Conservation (phyloP, 305 asterid species). For the Fraxinus latifolia region DNA sequence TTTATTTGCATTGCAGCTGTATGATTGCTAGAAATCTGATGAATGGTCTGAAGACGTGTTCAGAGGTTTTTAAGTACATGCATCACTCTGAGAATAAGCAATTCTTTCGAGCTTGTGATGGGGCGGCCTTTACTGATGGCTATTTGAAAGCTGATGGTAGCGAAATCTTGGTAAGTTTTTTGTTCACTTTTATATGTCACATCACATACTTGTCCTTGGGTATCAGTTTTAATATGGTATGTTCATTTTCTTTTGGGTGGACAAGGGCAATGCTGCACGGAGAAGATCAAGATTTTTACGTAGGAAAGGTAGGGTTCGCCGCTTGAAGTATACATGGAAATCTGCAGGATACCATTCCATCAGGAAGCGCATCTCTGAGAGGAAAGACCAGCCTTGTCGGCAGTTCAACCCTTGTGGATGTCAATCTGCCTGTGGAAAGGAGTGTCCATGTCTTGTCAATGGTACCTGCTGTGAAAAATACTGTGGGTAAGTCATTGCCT, state of each 20-base stretch:
- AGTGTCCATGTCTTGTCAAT: constrained; percentile 77
- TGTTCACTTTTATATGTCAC: constrained; percentile 20
- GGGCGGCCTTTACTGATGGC: constrained; percentile 47
- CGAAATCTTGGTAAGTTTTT: constrained; percentile 54
- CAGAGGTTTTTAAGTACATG: constrained; percentile 78
- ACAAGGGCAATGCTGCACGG: constrained; percentile 70
- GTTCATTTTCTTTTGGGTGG: constrained; percentile 23
- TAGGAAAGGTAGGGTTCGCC: constrained; percentile 89
- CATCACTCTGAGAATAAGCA: constrained; percentile 59
- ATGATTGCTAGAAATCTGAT: constrained; percentile 85
- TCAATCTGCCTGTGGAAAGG: constrained; percentile 85
- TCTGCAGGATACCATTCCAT: constrained; percentile 83
- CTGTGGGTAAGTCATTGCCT: constrained; percentile 70
- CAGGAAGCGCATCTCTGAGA: constrained; percentile 82
- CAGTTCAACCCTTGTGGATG: constrained; percentile 96
- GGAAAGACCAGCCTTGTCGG: constrained; percentile 87
- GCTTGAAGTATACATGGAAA: constrained; percentile 86
- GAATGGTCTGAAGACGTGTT: constrained; percentile 85
- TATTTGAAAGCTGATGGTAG: constrained; percentile 60
- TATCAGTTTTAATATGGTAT: constrained; percentile 14
- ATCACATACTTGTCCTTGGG: constrained; percentile 17
- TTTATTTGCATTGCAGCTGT: constrained; percentile 65
- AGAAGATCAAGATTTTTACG: constrained; percentile 84
- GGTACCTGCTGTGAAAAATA: constrained; percentile 93
- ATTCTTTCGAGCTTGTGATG: constrained; percentile 47